Base-by-base conservation (phyloP, 2,329 filamentous ascomycete species). In the Moelleriella libera region DNA sequence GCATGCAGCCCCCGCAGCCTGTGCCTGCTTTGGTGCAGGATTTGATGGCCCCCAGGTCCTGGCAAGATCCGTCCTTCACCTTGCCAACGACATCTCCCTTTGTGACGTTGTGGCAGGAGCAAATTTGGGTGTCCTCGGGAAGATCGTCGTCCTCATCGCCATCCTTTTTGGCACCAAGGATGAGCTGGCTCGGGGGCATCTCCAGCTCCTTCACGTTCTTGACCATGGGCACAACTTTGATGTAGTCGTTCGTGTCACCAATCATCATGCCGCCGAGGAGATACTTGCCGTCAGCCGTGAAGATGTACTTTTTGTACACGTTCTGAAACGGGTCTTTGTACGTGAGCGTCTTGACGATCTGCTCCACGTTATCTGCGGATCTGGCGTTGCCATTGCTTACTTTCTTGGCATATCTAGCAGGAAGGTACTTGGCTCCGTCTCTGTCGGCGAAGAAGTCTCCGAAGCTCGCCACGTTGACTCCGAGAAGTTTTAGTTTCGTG, bases 261-360 rank as follows among this genome's bases (percentile, higher is more conserved):
- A 95, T 92, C 87, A 95, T 94, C 87, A 95, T 95, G 4, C 88
- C 89, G n/a, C 88, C 88, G 0, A 95, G 76, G 1, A 95, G 70
- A 57, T 90, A 90, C 61, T 94, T 94, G 30, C 88, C 88, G 59
- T 95, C 89, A 58, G 82, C 70, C 0, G 88, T 94, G 58, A 95
- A 95, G 9, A 95, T 68, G 62, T 92, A 95, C 60, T 95, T 95
- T 64, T 95, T 95, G 69, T 95, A 95, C 1, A 95, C 79, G 44
- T 87, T 82, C 48, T 81, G 76, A 60, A 95, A 95, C 0, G 88
- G 88, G 58, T 95, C 88, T 52, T 83, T 88, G 68, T 94, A 95
- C 0, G 84, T 90, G 41, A 95, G 68, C 0, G 88, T 82, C 65
- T 94, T 94, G 55, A 94, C 87, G 39, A 47, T 39, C 9, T 42